Base-by-base conservation (phyloP, 2,329 filamentous ascomycete species). In the Meredithiella fracta region DNA sequence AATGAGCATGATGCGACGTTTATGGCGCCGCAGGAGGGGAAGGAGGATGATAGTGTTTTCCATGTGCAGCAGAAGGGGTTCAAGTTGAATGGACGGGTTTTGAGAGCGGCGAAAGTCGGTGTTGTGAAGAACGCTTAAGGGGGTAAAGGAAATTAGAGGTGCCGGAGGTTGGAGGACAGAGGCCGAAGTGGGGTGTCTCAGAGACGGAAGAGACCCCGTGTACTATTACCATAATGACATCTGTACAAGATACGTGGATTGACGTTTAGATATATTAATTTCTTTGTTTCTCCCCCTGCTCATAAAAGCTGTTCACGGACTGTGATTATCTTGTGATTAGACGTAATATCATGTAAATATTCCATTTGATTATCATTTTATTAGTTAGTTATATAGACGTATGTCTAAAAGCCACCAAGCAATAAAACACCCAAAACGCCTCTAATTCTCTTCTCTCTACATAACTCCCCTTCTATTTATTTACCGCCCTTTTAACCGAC, bases 1-100 rank as follows among this genome's bases (percentile, higher is more conserved):
- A 96, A 96, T 70, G 78, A 86, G 70, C 92, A 97, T 69, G 92
- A 98, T 76, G 92, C 92, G 38, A 92, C 87, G 22, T 97, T 97
- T 72, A 90, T 94, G 83, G 82, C 87, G 8, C 87, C 89, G 47
- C 80, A 88, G 73, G 78, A 82, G 54, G 89, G 81, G 62, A 94
- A 94, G 76, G 85, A 95, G 69, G 82, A 97, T 65, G 88, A 87
- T 63, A 85, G 82, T 56, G 86, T 96, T 65, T 92, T 97, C 73
- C 82, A 84, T 68, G 88, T 88, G 52, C 91, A 97, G 76, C 86
- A 87, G 70, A 97, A 95, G 77, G 92, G 92, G 55, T 98, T 95
- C 75, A 82, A 81, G 70, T 79, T 97, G 61, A 97, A 98, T 67
- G 90, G 91, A 59, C 78, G 92, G 60, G 77, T 95, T 57, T 71